Conservation (phyloP, 257 asterid genomes). For the Nicotiana otophora region DNA sequence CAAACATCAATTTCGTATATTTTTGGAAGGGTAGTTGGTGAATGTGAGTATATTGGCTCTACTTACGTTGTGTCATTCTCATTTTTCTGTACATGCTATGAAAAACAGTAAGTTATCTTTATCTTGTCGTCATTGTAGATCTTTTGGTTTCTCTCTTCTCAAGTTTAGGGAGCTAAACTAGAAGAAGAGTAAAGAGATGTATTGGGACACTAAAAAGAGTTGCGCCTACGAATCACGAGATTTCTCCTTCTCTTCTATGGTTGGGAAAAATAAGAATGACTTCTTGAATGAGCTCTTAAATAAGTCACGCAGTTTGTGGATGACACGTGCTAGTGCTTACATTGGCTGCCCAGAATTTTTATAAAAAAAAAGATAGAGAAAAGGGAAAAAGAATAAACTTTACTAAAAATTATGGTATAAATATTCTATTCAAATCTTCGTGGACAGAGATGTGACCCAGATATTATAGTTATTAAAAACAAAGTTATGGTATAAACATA, state of each 20-base stretch:
- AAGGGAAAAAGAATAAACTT: background rate
- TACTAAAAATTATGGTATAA: too few species aligned
- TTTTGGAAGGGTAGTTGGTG: too few species aligned
- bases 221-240: background rate
- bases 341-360: background rate
- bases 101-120: background rate
- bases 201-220: background rate
- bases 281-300: background rate
- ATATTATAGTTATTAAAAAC: too few species aligned
- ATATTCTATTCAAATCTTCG: too few species aligned
- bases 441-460: rapidly evolving
- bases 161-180: background rate
- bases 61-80: slow-evolving; percentile 11
- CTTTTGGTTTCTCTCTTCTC: background rate
- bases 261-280: background rate
- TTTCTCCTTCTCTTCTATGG: background rate
- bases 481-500: background rate
- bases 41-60: background rate
- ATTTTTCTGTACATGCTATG: slow-evolving; percentile 12
- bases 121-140: background rate
- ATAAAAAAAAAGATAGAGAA: background rate
- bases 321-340: background rate
- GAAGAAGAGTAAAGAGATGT: background rate
- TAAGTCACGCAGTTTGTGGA: background rate
- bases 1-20: background rate